A percentile compares a stretch with the other conserved stretches of the same genome.
Conservation (phyloP, 2,329 filamentous ascomycete species). For the Hypoxylon sp. region DNA sequence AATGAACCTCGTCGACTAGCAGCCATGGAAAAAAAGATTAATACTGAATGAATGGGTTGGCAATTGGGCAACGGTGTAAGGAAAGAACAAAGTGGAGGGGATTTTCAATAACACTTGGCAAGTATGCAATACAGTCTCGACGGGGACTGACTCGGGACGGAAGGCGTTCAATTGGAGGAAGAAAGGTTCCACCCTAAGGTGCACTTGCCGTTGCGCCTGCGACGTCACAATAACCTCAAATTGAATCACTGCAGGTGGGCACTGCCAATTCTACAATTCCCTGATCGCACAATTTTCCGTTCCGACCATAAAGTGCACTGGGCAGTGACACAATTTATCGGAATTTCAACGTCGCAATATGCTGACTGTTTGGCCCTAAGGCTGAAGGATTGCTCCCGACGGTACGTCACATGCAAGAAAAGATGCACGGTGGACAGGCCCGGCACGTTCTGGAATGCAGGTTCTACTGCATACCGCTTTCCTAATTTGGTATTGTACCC, state of each 20-base stretch:
- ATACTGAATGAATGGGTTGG: constrained; percentile 16
- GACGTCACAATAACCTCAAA: constrained; percentile 40
- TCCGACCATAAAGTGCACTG: not conserved
- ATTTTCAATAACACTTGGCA: constrained; percentile 24
- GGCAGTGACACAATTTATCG: too few relatives aligned
- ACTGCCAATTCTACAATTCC: too few relatives aligned
- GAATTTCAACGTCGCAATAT: not conserved
- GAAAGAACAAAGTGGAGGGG: constrained; percentile 20
- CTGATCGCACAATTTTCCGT: not conserved
- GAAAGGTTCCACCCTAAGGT: constrained; percentile 33
- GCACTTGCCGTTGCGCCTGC: constrained; percentile 24
- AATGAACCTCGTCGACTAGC: constrained; percentile 51
- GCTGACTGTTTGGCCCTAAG: constrained; percentile 32
- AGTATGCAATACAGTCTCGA: constrained; percentile 24
- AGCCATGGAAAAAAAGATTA: constrained; percentile 32
- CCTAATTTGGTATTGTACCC: not conserved
- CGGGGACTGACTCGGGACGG: constrained; percentile 17
- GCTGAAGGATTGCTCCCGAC: constrained; percentile 39
- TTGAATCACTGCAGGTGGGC: not conserved
- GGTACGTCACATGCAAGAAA: constrained; percentile 40
- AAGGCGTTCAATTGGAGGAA: constrained; percentile 34
- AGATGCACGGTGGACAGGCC: constrained; percentile 35
- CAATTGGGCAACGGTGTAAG: constrained; percentile 15
- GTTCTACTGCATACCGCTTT: constrained; percentile 17
- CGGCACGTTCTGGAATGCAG: constrained; percentile 44